Evolutionary conservation across 768 basidiomycete genomes (phyloP), one percentile per base, ranked within the genome.

Genomic region (Tricholoma hemisulphureum): DNA sequence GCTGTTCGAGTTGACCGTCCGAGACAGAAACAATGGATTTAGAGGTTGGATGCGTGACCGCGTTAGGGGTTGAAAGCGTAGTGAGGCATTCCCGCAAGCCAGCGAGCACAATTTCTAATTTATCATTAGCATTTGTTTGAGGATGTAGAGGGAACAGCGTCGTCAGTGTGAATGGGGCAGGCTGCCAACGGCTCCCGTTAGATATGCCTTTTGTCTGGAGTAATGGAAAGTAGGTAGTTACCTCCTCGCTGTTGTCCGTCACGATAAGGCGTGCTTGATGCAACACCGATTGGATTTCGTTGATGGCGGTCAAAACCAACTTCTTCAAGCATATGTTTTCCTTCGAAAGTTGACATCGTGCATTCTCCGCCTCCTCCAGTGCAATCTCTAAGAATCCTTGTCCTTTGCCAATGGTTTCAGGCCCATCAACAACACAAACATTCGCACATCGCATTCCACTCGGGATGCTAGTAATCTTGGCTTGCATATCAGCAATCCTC

Each of bases 341-440:
- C 34, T 86, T 83, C 28, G 75, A 69, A 18, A 93, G 79, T 43
- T 81, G 80, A 21, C 73, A 73, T 35, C 88, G 77, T 1, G 88
- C 83, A 51, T 78, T 77, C 67, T 93, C 91, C 0, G 90, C 86
- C 62, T 93, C 83, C 48, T 87, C 85, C 31, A 93, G 75, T 6
- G 89, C 86, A 28, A 81, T 71, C 60, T 93, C 91, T 28, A 86
- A 65, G 63, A 82, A 80, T 10, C 78, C 79, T 51, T 79, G 77
- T 1, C 83, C 82, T 66, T 77, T 83, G 16, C 80, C 80, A 10
- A 80, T 59, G 28, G 73, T 63, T 53, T 78, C 79, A 50, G 73
- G 69, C 7, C 79, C 82, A 10, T 80, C 77, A 9, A 78, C 68
- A 26, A 80, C 73, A 16, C 73, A 71, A 31, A 78, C 77, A 62